Conservation (phyloP, 2,329 filamentous ascomycete genomes). For the Sporothrix euskadiensis region DNA sequence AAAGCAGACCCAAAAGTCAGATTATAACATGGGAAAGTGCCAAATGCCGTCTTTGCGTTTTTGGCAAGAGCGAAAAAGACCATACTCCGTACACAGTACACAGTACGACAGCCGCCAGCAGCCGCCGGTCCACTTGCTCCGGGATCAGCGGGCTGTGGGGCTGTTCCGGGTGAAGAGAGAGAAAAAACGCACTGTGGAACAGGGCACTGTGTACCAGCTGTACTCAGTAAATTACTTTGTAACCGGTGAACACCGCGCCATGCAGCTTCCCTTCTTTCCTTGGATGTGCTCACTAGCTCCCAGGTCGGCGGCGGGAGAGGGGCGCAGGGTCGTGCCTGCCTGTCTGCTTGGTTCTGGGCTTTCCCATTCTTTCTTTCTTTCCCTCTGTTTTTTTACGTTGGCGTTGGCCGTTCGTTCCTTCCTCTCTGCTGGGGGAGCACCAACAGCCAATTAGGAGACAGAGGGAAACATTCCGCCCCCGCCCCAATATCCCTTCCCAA, state of each 20-base stretch:
- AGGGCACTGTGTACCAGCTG: background rate
- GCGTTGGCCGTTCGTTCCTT: background rate
- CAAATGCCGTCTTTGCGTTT: background rate
- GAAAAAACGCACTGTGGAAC: background rate
- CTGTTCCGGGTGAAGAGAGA: background rate
- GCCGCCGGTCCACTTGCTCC: constrained; percentile 13
- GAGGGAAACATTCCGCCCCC: constrained; percentile 1
- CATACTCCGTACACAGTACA: background rate
- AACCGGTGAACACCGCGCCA: background rate
- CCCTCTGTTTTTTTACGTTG: background rate
- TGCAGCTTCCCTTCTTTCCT: background rate
- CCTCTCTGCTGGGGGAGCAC: background rate
- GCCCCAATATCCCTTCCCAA: constrained; percentile 1
- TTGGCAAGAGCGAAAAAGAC: background rate
- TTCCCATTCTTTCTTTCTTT: background rate
- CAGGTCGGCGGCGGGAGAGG: constrained; percentile 14
- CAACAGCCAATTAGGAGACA: background rate
- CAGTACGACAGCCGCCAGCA: background rate
- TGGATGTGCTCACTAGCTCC: constrained; percentile 3
- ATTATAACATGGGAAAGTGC: background rate
- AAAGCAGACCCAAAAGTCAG: background rate
- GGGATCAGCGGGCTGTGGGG: background rate
- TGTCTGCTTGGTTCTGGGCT: constrained; percentile 3
- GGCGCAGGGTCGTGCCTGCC: constrained; percentile 8
- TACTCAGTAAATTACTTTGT: background rate